Evolutionary conservation across 495 filamentous ascomycete species (phyloP).

Genomic region (Xylaria cubensis): DNA sequence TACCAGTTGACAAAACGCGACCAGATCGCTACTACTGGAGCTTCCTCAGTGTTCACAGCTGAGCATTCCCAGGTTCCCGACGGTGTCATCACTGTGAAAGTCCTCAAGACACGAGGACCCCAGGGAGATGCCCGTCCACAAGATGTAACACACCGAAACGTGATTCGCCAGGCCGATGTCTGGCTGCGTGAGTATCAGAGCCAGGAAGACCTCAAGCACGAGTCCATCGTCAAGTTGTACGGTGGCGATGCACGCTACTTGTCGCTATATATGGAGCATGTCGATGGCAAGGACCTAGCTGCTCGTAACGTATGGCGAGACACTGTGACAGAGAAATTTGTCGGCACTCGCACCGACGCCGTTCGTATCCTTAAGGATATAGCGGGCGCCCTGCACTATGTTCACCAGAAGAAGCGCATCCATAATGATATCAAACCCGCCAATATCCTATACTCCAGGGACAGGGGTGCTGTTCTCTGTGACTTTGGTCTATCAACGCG

Average conservation of each 20-base stretch:
- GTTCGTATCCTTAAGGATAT: slow-evolving; percentile 55
- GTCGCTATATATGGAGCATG: slow-evolving; percentile 59
- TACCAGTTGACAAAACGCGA: slow-evolving; percentile 55
- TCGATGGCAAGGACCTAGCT: slow-evolving; percentile 54
- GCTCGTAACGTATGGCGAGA: slow-evolving; percentile 50
- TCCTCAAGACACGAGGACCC: slow-evolving; percentile 52
- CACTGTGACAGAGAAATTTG: slow-evolving; percentile 46
- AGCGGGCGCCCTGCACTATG: slow-evolving; percentile 52
- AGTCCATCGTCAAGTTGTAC: slow-evolving; percentile 55
- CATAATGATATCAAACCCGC: slow-evolving; percentile 62
- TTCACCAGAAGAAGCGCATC: slow-evolving; percentile 51
- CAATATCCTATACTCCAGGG: slow-evolving; percentile 59
- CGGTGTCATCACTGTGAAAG: slow-evolving; percentile 56
- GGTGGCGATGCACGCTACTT: slow-evolving; percentile 57
- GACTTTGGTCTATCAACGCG: slow-evolving; percentile 55
- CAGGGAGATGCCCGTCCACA: slow-evolving; percentile 42
- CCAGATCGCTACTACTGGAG: slow-evolving; percentile 50
- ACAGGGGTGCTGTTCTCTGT: slow-evolving; percentile 57
- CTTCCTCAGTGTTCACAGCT: slow-evolving; percentile 58
- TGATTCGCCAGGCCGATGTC: slow-evolving; percentile 57
- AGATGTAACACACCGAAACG: slow-evolving; percentile 46
- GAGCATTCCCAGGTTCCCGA: slow-evolving; percentile 51
- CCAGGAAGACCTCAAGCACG: slow-evolving; percentile 54
- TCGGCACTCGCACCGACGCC: slow-evolving; percentile 48
- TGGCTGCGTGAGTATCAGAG: slow-evolving; percentile 57